Base-by-base conservation (phyloP, 2,329 filamentous ascomycete genomes). In the Fonsecaea erecta region DNA sequence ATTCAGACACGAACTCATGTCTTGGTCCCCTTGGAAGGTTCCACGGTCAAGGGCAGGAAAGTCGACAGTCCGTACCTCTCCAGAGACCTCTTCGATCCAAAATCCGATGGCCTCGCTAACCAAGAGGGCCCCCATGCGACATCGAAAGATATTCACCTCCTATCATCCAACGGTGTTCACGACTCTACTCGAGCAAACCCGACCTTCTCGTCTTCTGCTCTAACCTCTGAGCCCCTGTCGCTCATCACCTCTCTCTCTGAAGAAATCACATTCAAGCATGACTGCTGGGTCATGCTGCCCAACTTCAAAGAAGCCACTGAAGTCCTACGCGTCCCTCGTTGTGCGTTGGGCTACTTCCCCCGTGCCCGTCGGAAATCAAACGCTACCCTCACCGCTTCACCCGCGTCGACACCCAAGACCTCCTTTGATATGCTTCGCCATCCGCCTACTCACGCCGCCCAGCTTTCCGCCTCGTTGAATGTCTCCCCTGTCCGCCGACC, bases 271-370 rank as follows among this genome's bases (percentile, higher is more conserved):
- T 97, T 92, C 91, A 89, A 86, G 65, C 93, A 97, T 77, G 92
- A 97, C 64, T 89, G 91, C 52, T 97, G 93, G 92, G 91, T 97
- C 1, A 82, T 90, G 32, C 84, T 97, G 28, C 91, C 94, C 68
- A 89, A 88, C 24, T 85, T 85, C 68, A 80, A 82, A 16, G 83
- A 88, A 26, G 89, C 92, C 0, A 88, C 95, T 26, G 91, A 97
- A 76, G 95, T 99, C 70, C 92, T 88, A 16, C 88, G 95, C 32
- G 87, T 98, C 64, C 88, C 92, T 24, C 88, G 91, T 63, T 88
- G 89, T 77, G 85, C 90, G 1, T 84, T 97, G 52, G 94, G 93
- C 26, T 98, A 94, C 78, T 98, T 98, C 74, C 94, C 94, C 2
- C 93, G 93, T 7, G 86, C 93, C 21, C 85, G 93, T 74, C 92